Evolutionary conservation across 2,329 filamentous ascomycete genomes (phyloP), one percentile per base, ranked within the genome.

Genomic region (Colletotrichum eleusines): DNA sequence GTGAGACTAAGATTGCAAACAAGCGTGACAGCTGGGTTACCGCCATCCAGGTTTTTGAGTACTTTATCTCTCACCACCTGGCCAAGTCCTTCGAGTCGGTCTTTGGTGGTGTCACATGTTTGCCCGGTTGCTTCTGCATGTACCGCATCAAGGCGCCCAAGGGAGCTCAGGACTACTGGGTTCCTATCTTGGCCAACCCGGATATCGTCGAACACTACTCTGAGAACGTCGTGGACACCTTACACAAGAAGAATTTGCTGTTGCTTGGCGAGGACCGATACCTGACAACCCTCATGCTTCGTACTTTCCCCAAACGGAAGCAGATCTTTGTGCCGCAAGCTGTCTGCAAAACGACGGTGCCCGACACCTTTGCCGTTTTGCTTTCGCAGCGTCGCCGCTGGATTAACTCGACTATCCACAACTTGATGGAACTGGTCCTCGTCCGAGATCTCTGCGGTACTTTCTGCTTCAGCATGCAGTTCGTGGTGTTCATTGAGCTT

Each of bases 401-500:
- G 96, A 99, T 99, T 84, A 99, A 99, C 88, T 97, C 94, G 80
- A 99, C 96, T 5, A 92, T 99, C 60, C 96, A 99, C 86, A 99
- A 99, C 79, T 86, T 99, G 54, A 98, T 99, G 93, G 96, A 99
- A 82, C 89, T 99, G 71, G 91, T 98, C 63, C 89, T 99, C 42
- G 97, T 99, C 54, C 90, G 95, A 74, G 96, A 99, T 84, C 89
- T 99, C 20, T 99, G 96, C 79, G 96, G 96, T 74, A 99, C 96
- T 3, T 99, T 99, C 85, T 99, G 97, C 86, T 99, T 99, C 86
- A 97, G 94, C 81, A 99, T 99, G 96, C 96, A 99, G 83, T 99
- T 99, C 79, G 92, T 99, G 74, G 92, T 99, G 73, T 97, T 95
- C 80, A 93, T 99, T 78, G 96, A 99, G 83, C 87, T 99, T 66